These are phyloP conservation scores for Canavalia ensiformis DNA, from an alignment of 306 rosid genomes.

Conservation along the genomic window DNA sequence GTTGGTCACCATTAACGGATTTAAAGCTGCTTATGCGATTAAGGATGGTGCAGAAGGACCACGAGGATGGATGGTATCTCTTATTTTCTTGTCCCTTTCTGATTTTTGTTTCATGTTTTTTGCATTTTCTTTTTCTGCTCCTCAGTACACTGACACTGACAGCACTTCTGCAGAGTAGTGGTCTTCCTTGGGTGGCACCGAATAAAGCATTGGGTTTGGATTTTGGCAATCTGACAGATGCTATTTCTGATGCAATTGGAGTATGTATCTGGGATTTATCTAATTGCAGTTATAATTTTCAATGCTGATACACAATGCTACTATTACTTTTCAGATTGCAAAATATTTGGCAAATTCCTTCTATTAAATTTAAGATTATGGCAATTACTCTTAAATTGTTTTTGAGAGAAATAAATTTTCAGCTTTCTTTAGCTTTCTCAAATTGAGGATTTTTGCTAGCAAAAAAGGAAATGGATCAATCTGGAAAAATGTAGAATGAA, in stretches of 20 bases:
- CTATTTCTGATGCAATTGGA: slow-evolving; percentile 68
- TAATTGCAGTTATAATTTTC: slow-evolving; percentile 37
- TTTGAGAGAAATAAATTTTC: slow-evolving; percentile 1
- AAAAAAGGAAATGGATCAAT: neutral
- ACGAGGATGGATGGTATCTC: slow-evolving; percentile 91
- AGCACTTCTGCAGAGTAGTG: slow-evolving; percentile 73
- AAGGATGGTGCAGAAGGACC: slow-evolving; percentile 99
- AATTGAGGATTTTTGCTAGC: neutral
- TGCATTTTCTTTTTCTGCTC: neutral
- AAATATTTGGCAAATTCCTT: slow-evolving; percentile 5
- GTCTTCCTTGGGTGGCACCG: slow-evolving; percentile 88
- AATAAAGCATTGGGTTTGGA: slow-evolving; percentile 63
- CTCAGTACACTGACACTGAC: slow-evolving; percentile 36
- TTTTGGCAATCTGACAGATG: slow-evolving; percentile 70
- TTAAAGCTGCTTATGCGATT: slow-evolving; percentile 93
- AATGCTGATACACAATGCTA: slow-evolving; percentile 1
- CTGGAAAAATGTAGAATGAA: neutral
- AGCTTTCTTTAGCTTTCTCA: slow-evolving; percentile 15
- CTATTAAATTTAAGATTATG: slow-evolving; percentile 24
- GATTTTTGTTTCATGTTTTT: neutral
- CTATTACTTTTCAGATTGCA: slow-evolving; percentile 31
- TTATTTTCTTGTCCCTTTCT: slow-evolving; percentile 46
- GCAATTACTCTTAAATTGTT: neutral
- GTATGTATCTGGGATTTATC: slow-evolving; percentile 67
- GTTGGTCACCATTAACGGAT: slow-evolving; percentile 83